Conservation (phyloP, 108 stramenopile species). For the Cyclotella atomus region DNA sequence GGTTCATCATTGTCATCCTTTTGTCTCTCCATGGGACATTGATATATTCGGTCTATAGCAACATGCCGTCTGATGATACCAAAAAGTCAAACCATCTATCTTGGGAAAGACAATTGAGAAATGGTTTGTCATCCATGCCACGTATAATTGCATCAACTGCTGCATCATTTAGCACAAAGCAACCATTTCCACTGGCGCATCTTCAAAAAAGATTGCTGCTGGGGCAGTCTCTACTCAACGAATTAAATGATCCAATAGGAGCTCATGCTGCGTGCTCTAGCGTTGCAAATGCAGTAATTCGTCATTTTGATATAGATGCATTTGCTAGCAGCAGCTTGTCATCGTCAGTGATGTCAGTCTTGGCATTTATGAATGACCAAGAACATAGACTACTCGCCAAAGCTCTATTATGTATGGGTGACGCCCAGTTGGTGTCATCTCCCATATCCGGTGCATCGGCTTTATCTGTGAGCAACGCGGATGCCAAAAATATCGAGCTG, state of each 20-base stretch:
- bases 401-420: slow-evolving; percentile 42
- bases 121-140: not conserved
- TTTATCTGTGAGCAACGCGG: not conserved
- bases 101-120: not conserved
- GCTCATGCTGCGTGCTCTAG: slow-evolving; percentile 26
- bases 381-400: slow-evolving; percentile 33
- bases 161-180: not conserved
- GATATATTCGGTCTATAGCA: not conserved
- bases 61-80: not conserved
- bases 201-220: slow-evolving; percentile 6
- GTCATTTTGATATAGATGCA: not conserved
- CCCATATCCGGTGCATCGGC: not conserved
- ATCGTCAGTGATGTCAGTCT: not conserved
- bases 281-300: slow-evolving; percentile 11
- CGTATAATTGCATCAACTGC: not conserved
- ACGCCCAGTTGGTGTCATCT: slow-evolving; percentile 26
- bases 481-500: slow-evolving; percentile 1
- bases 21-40: not conserved
- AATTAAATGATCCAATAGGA: slow-evolving; percentile 30
- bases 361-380: slow-evolving; percentile 11
- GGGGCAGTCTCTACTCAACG: slow-evolving; percentile 4
- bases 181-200: not conserved
- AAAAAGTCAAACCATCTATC: not conserved
- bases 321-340: not conserved
- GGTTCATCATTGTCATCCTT: not conserved